These are phyloP conservation scores for Penicillium argentinense DNA, from an alignment of 495 filamentous ascomycete species.

Conservation along the genomic window DNA sequence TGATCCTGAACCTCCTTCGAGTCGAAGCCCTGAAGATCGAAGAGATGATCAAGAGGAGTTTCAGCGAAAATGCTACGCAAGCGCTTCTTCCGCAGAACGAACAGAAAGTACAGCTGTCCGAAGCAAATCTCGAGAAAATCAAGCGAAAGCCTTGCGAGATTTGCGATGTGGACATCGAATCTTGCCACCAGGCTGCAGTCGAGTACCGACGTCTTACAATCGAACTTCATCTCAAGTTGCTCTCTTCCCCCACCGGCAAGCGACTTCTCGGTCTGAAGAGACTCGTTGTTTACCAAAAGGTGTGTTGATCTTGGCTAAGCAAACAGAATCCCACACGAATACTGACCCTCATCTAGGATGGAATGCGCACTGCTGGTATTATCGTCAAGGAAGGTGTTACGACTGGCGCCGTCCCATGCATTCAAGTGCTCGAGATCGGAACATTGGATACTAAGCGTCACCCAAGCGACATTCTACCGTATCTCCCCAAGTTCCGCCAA, in stretches of 20 bases:
- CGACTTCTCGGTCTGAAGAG: slow-evolving; percentile 72
- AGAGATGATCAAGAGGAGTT: slow-evolving; percentile 99
- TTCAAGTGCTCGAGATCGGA: slow-evolving; percentile 77
- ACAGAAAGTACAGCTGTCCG: slow-evolving; percentile 87
- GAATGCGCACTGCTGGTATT: slow-evolving; percentile 75
- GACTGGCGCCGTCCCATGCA: slow-evolving; percentile 56
- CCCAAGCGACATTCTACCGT: slow-evolving; percentile 77
- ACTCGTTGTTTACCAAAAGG: slow-evolving; percentile 70
- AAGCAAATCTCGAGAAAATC: slow-evolving; percentile 85
- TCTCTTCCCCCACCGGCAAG: slow-evolving; percentile 74
- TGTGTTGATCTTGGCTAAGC: slow-evolving; percentile 29
- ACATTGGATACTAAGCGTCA: slow-evolving; percentile 61
- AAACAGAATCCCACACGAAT: too few species aligned
- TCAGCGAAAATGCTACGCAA: slow-evolving; percentile 98
- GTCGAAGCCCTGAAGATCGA: slow-evolving; percentile 98
- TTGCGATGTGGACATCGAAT: slow-evolving; percentile 76
- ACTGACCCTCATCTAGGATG: slow-evolving; percentile 54
- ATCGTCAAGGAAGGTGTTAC: slow-evolving; percentile 71
- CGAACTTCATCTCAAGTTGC: slow-evolving; percentile 69
- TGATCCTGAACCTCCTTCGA: slow-evolving; percentile 94
- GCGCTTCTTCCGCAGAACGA: slow-evolving; percentile 93
- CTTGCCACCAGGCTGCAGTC: slow-evolving; percentile 77
- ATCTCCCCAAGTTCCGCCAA: slow-evolving; percentile 62
- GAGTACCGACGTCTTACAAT: slow-evolving; percentile 70
- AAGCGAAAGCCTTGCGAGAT: slow-evolving; percentile 80